These are phyloP conservation scores for Trametes sp. DNA, from an alignment of 1,284 basidiomycete genomes.

Conservation along the genomic window DNA sequence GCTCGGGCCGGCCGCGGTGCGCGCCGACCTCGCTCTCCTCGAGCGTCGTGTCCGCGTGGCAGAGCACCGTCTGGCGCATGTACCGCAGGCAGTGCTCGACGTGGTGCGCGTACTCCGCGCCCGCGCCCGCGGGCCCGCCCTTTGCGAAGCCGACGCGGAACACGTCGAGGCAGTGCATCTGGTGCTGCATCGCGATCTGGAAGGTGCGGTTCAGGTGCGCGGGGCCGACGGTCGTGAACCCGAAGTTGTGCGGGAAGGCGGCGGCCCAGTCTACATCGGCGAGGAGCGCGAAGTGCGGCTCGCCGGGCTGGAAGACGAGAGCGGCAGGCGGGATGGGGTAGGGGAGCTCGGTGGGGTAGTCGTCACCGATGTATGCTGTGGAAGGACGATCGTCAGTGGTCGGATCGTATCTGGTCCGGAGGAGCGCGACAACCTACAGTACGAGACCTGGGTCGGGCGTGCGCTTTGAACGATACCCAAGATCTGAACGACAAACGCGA, in stretches of 20 bases:
- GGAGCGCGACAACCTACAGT: conserved; percentile 1
- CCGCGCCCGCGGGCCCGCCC: background rate
- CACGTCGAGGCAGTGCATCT: conserved; percentile 38
- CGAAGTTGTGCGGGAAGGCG: conserved; percentile 44
- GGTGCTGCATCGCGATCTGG: conserved; percentile 33
- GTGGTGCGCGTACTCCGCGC: conserved; percentile 40
- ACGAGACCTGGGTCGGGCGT: background rate
- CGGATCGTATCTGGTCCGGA: background rate
- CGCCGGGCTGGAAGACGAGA: conserved; percentile 18
- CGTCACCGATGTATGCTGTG: conserved; percentile 32
- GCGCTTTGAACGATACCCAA: background rate
- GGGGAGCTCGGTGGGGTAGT: conserved; percentile 33
- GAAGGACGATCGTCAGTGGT: no score
- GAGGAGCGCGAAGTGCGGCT: conserved; percentile 27
- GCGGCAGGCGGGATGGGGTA: conserved; percentile 16
- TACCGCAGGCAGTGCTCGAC: conserved; percentile 50
- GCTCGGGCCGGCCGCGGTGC: conserved; percentile 16
- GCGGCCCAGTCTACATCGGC: conserved; percentile 47
- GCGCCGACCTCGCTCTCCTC: conserved; percentile 41
- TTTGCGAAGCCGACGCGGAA: conserved; percentile 34
- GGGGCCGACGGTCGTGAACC: conserved; percentile 45
- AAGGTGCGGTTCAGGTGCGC: conserved; percentile 29
- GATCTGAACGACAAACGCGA: background rate
- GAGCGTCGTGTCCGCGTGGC: conserved; percentile 49
- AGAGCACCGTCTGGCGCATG: conserved; percentile 49